Conservation (phyloP, 1,139 yeast species). For the Yamadazyma triangularis region DNA sequence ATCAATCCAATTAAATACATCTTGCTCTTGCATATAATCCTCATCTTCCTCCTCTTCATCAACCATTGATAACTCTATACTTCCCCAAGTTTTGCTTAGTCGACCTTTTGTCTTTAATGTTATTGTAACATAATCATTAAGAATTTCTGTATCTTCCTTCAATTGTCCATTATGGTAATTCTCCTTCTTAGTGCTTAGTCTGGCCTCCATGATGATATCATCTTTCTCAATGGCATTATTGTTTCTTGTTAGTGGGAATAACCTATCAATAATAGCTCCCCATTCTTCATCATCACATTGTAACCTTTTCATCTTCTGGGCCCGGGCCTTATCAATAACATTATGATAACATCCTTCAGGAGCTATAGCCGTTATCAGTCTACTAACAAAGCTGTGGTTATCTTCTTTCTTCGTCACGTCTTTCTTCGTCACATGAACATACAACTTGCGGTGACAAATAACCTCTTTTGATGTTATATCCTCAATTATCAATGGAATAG, state of each 20-base stretch:
- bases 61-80: slow-evolving; percentile 6
- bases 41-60: slow-evolving; percentile 5
- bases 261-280: slow-evolving; percentile 5
- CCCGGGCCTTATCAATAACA: slow-evolving; percentile 2
- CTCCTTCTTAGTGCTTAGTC: slow-evolving; percentile 6
- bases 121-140: slow-evolving; percentile 7
- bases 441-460: too few species aligned
- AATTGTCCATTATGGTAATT: slow-evolving; percentile 9
- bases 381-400: slow-evolving; percentile 7
- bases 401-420: too few species aligned
- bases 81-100: slow-evolving; percentile 10
- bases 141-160: slow-evolving; percentile 8
- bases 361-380: slow-evolving; percentile 10
- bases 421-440: too few species aligned
- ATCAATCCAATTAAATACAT: slow-evolving; percentile 11
- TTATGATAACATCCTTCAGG: slow-evolving; percentile 15
- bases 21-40: slow-evolving; percentile 8
- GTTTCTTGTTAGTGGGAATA: too few species aligned
- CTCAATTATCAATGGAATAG: slow-evolving; percentile 20
- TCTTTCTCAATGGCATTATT: slow-evolving; percentile 1
- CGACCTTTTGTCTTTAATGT: slow-evolving; percentile 8
- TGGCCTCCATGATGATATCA: slow-evolving; percentile 7
- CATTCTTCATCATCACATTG: slow-evolving; percentile 7
- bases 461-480: too few species aligned
- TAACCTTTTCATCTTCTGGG: slow-evolving; percentile 2